Conservation (phyloP, 2,329 filamentous ascomycete genomes). For the Dactylellina cionopaga region DNA sequence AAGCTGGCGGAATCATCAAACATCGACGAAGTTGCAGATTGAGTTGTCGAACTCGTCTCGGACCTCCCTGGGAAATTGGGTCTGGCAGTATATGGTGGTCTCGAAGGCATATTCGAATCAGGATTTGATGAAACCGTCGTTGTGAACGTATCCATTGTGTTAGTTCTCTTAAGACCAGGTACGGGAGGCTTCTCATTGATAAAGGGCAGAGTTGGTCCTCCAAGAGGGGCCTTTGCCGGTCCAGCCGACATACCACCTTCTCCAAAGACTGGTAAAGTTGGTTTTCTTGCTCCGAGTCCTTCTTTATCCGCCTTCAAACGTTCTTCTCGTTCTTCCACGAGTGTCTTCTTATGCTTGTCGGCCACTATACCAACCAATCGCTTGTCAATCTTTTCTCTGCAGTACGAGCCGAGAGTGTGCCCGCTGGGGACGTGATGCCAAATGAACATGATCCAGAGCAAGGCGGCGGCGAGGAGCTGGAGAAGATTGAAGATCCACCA, state of each 20-base stretch:
- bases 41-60: slow-evolving; percentile 14
- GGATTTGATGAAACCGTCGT: slow-evolving; percentile 48
- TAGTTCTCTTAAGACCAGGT: slow-evolving; percentile 43
- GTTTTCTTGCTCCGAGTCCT: slow-evolving; percentile 31
- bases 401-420: slow-evolving; percentile 85
- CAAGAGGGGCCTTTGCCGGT: neutral
- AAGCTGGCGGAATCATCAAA: slow-evolving; percentile 33
- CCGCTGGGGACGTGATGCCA: slow-evolving; percentile 88
- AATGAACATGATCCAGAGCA: slow-evolving; percentile 88
- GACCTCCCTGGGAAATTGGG: slow-evolving; percentile 32
- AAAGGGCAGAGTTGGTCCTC: slow-evolving; percentile 27
- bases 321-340: slow-evolving; percentile 72
- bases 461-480: slow-evolving; percentile 75
- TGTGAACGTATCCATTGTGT: slow-evolving; percentile 48
- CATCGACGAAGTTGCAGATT: slow-evolving; percentile 18
- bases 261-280: slow-evolving; percentile 40
- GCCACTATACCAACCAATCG: slow-evolving; percentile 85
- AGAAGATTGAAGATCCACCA: slow-evolving; percentile 86
- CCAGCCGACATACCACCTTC: neutral
- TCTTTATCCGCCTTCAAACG: slow-evolving; percentile 48
- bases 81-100: slow-evolving; percentile 37
- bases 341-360: slow-evolving; percentile 85
- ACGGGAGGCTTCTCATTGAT: slow-evolving; percentile 34
- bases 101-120: slow-evolving; percentile 33
- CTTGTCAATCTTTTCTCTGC: slow-evolving; percentile 88